Base-by-base conservation (phyloP, 2,329 filamentous ascomycete genomes). In the Erysiphe neolycopersici region DNA sequence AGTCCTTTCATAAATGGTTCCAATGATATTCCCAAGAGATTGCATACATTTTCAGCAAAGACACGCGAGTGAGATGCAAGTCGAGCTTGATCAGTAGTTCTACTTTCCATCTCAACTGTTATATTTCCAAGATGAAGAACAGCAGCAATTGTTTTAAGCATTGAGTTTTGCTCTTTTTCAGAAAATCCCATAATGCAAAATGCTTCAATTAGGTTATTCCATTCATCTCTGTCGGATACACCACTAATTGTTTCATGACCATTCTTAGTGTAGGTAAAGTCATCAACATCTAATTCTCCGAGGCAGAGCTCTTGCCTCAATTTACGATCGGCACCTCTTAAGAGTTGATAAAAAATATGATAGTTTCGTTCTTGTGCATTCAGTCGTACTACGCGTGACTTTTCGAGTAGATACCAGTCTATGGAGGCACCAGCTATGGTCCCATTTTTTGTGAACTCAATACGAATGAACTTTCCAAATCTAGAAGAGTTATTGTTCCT, bases 391-490 rank as follows among this genome's bases (percentile, higher is more conserved):
- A 98, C 89, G 52, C 89, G 73, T n/a, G 89, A 98, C 60, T 98
- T 98, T 57, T 98, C 89, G 13, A 98, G 65, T 0, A 98, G 67
- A 60, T 95, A 98, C 89, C 89, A 98, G 58, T 98, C 85, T 50
- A 98, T 95, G 61, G 84, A 94, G 18, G 89, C 89, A 32, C 91
- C 91, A 4, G 80, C 80, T 50, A 98, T 98, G 44, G 89, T 79
- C 26, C 91, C 91, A 32, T 72, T 72, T 19, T 80, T 71, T 31
- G 75, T 83, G 61, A 98, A 94, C 57, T 94, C 84, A 55, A 98
- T 98, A 42, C 91, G 73, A 57, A 98, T 98, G 55, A 98, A 98
- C 59, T 98, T 98, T 56, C 89, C 89, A 55, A 98, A 98, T 49
- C 89, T 76, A 5, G 89, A 98, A 0, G 89, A 98, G 58, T 98